A percentile compares a stretch with the other conserved stretches of the same genome.
Evolutionary conservation across 1,139 yeast species (phyloP).

Genomic region (Dujonia santamariae): DNA sequence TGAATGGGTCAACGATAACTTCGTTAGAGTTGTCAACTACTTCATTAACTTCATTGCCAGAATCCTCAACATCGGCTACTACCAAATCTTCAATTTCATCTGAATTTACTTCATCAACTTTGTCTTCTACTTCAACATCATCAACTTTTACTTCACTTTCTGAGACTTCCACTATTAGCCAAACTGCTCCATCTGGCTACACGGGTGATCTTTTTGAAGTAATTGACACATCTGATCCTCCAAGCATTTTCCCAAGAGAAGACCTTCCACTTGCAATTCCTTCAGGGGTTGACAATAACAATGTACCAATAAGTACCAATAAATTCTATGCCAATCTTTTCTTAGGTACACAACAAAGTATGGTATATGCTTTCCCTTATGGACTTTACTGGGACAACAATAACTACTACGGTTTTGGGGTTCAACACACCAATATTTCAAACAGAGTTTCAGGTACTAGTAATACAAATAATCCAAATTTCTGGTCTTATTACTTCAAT

Average conservation of each 20-base stretch:
- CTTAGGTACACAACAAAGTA: conserved; percentile 60
- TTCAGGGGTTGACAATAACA: conserved; percentile 42
- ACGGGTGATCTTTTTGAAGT: conserved; percentile 45
- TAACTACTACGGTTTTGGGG: conserved; percentile 57
- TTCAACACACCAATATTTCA: conserved; percentile 58
- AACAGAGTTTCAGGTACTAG: conserved; percentile 68
- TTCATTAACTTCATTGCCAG: conserved; percentile 1
- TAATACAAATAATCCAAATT: conserved; percentile 23
- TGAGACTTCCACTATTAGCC: neutral
- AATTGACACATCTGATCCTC: conserved; percentile 49
- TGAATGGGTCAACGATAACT: no score
- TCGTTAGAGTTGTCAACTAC: no score
- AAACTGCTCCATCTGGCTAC: conserved; percentile 32
- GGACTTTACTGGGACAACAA: conserved; percentile 59
- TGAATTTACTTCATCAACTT: conserved; percentile 1
- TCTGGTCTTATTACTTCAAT: conserved; percentile 45
- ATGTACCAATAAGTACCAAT: conserved; percentile 67
- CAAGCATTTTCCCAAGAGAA: conserved; percentile 44
- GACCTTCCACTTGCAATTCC: conserved; percentile 52
- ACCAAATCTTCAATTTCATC: neutral
- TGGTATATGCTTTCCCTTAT: conserved; percentile 81
- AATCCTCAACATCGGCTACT: neutral
- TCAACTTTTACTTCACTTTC: conserved; percentile 1
- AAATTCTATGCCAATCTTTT: conserved; percentile 80
- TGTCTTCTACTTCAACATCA: neutral